A percentile compares a stretch with the other conserved stretches of the same genome.
Conservation (phyloP, 192 early-diverging fungal species). For the Oehlia diaphana region DNA sequence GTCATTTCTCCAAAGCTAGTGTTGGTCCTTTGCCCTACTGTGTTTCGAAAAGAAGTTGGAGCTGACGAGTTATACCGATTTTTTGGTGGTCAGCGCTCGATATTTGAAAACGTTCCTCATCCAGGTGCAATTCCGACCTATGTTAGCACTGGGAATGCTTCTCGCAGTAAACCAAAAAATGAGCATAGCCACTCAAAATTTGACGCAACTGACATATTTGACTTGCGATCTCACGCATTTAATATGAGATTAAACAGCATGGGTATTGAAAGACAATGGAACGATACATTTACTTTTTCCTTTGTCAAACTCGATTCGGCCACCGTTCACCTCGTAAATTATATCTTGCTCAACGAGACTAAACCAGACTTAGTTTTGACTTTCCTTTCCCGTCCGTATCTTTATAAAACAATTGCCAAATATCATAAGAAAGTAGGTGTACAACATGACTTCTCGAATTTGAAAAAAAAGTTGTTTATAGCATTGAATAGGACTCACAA, state of each 20-base stretch:
- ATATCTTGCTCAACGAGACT: constrained; percentile 4
- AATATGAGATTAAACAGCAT: no score
- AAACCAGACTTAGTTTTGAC: constrained; percentile 13
- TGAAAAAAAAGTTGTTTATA: constrained; percentile 1
- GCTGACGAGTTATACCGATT: no score
- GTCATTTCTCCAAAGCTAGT: constrained; percentile 39
- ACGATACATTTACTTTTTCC: no score
- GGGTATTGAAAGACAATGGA: neutral
- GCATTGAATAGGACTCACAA: no score
- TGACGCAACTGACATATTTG: no score
- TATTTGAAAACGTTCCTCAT: constrained; percentile 17
- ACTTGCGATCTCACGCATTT: no score
- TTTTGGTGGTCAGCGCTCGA: no score
- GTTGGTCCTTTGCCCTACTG: constrained; percentile 26
- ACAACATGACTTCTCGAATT: constrained; percentile 15
- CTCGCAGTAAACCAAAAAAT: no score
- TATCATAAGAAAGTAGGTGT: neutral
- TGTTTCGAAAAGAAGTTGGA: no score
- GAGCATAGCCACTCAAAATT: no score
- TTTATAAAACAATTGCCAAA: constrained; percentile 1
- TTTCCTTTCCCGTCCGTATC: constrained; percentile 3
- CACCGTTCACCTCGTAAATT: neutral
- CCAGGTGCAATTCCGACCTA: neutral
- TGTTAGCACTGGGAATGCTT: no score
- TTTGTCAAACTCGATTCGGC: neutral